These are phyloP conservation scores for Capniomyces stellatus DNA, from an alignment of 371 early-diverging fungal genomes.

Conservation along the genomic window DNA sequence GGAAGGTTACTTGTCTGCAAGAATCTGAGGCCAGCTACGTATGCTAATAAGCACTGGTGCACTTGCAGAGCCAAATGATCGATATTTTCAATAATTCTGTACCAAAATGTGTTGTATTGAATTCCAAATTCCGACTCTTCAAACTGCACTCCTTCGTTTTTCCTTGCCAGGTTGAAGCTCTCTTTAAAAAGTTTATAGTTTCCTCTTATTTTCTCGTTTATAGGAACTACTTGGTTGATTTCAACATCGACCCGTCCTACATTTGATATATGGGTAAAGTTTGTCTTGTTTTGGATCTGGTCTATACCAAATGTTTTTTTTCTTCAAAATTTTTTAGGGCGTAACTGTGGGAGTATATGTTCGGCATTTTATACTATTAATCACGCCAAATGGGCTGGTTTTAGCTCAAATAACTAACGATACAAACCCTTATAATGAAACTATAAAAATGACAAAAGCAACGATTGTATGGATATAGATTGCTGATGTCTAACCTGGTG, in stretches of 20 bases:
- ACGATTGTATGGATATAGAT: not conserved
- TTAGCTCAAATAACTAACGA: not conserved
- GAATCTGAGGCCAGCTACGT: not conserved
- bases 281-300: too few species aligned
- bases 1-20: not conserved
- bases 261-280: too few species aligned
- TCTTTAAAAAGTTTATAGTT: not conserved
- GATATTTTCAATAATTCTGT: not conserved
- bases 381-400: not conserved
- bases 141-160: not conserved
- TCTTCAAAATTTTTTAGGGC: too few species aligned
- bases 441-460: not conserved
- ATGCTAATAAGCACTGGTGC: constrained; percentile 1
- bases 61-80: not conserved
- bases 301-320: too few species aligned
- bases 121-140: not conserved
- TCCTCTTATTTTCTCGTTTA: not conserved
- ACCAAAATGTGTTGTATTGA: not conserved
- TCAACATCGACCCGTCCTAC: not conserved
- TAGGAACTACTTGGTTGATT: not conserved
- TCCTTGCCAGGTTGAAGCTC: not conserved
- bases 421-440: not conserved
- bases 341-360: not conserved
- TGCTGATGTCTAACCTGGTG: not conserved
- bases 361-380: not conserved